Percentiles rank a stretch among this genome's conserved stretches.
Conservation (phyloP, 345 rosid genomes). For the Psidium friedrichsthalianum region DNA sequence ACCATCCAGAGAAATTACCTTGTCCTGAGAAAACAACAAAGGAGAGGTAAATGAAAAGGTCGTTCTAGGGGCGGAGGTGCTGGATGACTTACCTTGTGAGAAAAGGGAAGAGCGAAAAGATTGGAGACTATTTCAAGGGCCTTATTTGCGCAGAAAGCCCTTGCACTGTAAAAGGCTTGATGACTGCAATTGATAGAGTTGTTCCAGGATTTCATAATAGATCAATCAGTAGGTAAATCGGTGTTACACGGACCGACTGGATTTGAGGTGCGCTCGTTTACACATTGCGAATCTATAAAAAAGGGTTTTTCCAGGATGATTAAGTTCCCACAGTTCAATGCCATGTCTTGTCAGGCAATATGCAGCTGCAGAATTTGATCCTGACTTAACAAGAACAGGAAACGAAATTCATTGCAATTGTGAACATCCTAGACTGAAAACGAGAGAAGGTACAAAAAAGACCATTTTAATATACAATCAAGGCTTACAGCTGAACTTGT, state of each 20-base stretch:
- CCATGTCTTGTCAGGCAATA: not conserved
- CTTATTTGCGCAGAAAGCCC: not conserved
- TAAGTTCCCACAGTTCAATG: not conserved
- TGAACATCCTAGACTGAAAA: not conserved
- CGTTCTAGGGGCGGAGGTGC: not conserved
- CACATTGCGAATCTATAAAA: not conserved
- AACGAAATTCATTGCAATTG: not conserved
- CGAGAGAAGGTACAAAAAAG: not conserved
- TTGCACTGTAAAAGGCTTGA: not conserved
- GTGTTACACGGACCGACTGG: not conserved
- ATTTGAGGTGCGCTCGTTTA: not conserved
- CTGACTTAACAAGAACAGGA: not conserved
- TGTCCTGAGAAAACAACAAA: not conserved
- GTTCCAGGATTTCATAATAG: not conserved
- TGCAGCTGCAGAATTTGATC: not conserved
- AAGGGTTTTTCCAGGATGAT: not conserved
- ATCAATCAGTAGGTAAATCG: not conserved
- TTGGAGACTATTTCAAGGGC: not conserved
- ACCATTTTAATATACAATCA: not conserved
- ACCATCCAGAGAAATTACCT: not conserved
- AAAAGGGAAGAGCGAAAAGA: constrained; percentile 2
- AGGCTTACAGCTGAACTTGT: not conserved
- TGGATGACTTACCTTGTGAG: not conserved
- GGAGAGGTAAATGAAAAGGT: not conserved
- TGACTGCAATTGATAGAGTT: not conserved